phyloP scores from a whole-genome alignment of 2,329 filamentous ascomycete genomes.

The Scopulariopsis brevicaulis region DNA sequence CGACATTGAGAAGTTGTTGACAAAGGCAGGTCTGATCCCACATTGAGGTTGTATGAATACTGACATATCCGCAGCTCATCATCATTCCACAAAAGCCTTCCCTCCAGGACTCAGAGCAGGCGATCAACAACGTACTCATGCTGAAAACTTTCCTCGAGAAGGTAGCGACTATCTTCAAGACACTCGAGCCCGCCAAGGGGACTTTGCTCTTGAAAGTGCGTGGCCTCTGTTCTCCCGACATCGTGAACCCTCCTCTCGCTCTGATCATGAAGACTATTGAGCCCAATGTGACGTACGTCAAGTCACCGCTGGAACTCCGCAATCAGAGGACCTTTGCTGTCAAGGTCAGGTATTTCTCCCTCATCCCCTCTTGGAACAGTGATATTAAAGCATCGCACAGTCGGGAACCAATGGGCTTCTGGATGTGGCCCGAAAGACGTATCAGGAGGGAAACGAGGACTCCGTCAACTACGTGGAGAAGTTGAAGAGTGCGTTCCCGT shows the following conservation, averaged over 20 bases:
- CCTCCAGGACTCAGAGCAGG: slow-evolving; percentile 62
- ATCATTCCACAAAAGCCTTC: slow-evolving; percentile 57
- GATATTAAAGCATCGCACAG: slow-evolving; percentile 20
- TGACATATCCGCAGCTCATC: slow-evolving; percentile 48
- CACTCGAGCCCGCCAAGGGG: slow-evolving; percentile 52
- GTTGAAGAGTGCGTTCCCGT: slow-evolving; percentile 44
- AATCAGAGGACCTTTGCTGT: slow-evolving; percentile 89
- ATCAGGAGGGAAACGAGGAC: slow-evolving; percentile 78
- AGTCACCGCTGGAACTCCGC: slow-evolving; percentile 68
- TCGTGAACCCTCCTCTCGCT: slow-evolving; percentile 46
- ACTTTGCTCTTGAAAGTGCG: slow-evolving; percentile 56
- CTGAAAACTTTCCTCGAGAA: slow-evolving; percentile 70
- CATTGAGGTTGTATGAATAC: neutral
- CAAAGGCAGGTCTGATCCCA: slow-evolving; percentile 38
- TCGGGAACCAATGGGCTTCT: slow-evolving; percentile 75
- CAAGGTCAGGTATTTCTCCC: slow-evolving; percentile 35
- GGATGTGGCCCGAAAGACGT: slow-evolving; percentile 79
- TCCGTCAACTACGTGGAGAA: slow-evolving; percentile 59
- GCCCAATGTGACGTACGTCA: slow-evolving; percentile 67
- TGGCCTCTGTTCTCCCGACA: slow-evolving; percentile 54
- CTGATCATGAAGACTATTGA: slow-evolving; percentile 66
- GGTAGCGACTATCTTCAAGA: slow-evolving; percentile 55
- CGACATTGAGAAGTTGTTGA: slow-evolving; percentile 72
- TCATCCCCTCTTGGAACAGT: slow-evolving; percentile 5
- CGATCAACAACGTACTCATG: slow-evolving; percentile 78